Percentiles rank a stretch among this genome's conserved stretches.
phyloP scores from a whole-genome alignment of 768 basidiomycete genomes.

The Tephrocybe sp. region DNA sequence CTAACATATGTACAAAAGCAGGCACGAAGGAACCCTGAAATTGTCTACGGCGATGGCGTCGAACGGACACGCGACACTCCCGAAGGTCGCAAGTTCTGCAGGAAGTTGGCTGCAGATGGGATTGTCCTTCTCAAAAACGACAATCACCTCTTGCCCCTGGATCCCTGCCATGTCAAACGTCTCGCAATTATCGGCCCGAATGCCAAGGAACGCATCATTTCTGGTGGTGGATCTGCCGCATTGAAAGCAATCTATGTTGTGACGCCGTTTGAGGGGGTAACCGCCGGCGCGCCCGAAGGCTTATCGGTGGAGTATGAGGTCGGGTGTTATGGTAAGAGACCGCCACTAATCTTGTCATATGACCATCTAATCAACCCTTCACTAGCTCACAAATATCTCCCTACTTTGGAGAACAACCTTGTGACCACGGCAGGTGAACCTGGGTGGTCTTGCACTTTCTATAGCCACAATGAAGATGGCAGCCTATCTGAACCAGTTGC shows the following conservation, averaged over 20 bases:
- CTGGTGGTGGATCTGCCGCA: constrained; percentile 78
- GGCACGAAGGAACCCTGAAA: constrained; percentile 52
- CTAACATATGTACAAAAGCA: constrained; percentile 59
- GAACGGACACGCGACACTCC: constrained; percentile 57
- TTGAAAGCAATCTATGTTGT: constrained; percentile 67
- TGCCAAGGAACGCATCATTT: constrained; percentile 62
- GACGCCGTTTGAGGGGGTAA: constrained; percentile 63
- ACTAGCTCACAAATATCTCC: constrained; percentile 66
- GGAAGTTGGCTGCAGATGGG: constrained; percentile 57
- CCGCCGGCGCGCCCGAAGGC: constrained; percentile 44
- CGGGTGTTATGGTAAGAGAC: constrained; percentile 61
- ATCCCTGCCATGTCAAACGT: constrained; percentile 35
- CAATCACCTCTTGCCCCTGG: constrained; percentile 52
- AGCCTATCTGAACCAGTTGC: constrained; percentile 44
- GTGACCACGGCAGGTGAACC: constrained; percentile 49
- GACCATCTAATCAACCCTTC: neutral
- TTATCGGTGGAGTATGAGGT: constrained; percentile 55
- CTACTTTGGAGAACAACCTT: constrained; percentile 62
- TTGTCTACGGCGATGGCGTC: constrained; percentile 61
- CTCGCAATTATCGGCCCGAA: constrained; percentile 73
- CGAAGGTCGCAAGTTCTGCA: constrained; percentile 50
- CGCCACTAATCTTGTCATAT: neutral
- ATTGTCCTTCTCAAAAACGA: constrained; percentile 72
- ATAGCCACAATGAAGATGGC: constrained; percentile 51
- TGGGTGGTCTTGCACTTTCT: constrained; percentile 68